Percentiles rank a stretch among this genome's conserved stretches.
These are phyloP conservation scores for Poa pratensis DNA, from an alignment of 176 grass and related monocot genomes.

Conservation along the genomic window DNA sequence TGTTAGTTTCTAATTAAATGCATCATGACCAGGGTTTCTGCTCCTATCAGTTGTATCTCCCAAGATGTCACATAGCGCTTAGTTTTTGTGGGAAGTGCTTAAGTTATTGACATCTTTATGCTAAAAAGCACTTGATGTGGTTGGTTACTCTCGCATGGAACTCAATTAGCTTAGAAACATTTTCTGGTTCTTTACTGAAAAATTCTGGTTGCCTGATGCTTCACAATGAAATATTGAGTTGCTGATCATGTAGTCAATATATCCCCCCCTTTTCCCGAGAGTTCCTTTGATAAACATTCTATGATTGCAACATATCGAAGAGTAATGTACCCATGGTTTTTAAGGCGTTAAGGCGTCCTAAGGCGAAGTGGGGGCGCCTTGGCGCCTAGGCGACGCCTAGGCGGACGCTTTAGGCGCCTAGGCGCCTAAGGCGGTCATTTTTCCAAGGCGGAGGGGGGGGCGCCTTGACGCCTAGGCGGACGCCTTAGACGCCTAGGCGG, in stretches of 20 bases:
- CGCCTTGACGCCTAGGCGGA: too few species aligned
- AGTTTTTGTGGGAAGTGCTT: background rate
- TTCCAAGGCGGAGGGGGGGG: too few species aligned
- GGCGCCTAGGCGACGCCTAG: too few species aligned
- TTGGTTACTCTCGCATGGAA: background rate
- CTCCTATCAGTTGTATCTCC: slow-evolving; percentile 14
- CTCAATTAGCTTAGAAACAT: slow-evolving; percentile 1
- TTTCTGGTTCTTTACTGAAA: background rate
- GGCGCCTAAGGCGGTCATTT: too few species aligned
- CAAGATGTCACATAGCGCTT: background rate
- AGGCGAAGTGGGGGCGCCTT: too few species aligned
- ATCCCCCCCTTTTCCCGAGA: background rate
- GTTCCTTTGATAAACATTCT: background rate
- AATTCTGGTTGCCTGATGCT: background rate
- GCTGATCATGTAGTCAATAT: slow-evolving; percentile 18
- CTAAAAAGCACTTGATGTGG: slow-evolving; percentile 21
- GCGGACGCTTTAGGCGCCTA: too few species aligned
- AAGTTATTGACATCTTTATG: slow-evolving; percentile 15
- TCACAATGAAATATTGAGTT: slow-evolving; percentile 20
- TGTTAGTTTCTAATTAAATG: slow-evolving; percentile 33
- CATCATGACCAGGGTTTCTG: background rate
- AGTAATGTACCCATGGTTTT: background rate
- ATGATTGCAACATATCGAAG: background rate
- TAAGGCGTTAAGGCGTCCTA: too few species aligned
- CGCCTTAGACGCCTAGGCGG: too few species aligned